Percentiles rank a stretch among this genome's conserved stretches.
Conservation (phyloP, 2,329 filamentous ascomycete species). For the Nigrograna mackinnonii region DNA sequence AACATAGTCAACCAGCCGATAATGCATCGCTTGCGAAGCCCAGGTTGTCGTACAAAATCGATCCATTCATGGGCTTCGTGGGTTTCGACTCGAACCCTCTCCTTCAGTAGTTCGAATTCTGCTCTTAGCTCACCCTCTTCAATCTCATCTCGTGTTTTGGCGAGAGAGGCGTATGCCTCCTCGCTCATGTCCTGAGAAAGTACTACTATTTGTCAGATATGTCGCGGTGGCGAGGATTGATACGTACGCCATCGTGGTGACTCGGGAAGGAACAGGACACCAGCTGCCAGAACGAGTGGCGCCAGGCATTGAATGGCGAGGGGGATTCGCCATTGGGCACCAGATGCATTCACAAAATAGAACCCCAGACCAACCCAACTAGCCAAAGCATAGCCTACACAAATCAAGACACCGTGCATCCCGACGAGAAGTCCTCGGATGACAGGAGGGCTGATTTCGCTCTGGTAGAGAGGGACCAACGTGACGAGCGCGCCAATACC, state of each 20-base stretch:
- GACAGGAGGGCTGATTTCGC: neutral
- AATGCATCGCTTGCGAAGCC: neutral
- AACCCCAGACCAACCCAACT: neutral
- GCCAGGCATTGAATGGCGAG: neutral
- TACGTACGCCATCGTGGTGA: conserved; percentile 66
- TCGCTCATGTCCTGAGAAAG: neutral
- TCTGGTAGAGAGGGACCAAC: neutral
- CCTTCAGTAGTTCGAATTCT: neutral
- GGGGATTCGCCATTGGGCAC: neutral
- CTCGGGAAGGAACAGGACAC: conserved; percentile 59
- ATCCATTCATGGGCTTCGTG: neutral
- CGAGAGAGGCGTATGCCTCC: neutral
- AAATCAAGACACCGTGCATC: neutral
- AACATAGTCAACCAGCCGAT: neutral
- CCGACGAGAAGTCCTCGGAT: neutral
- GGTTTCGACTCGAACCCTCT: neutral
- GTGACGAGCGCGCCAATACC: neutral
- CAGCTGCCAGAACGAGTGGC: neutral
- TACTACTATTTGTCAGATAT: too few relatives aligned
- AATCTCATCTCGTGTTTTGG: neutral
- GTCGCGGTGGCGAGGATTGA: too few relatives aligned
- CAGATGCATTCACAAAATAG: neutral
- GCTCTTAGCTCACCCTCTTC: neutral
- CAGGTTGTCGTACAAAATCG: neutral
- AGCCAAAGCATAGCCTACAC: neutral